Conservation (phyloP, 805 yeast species). For the Saccharomyces paradoxus region DNA sequence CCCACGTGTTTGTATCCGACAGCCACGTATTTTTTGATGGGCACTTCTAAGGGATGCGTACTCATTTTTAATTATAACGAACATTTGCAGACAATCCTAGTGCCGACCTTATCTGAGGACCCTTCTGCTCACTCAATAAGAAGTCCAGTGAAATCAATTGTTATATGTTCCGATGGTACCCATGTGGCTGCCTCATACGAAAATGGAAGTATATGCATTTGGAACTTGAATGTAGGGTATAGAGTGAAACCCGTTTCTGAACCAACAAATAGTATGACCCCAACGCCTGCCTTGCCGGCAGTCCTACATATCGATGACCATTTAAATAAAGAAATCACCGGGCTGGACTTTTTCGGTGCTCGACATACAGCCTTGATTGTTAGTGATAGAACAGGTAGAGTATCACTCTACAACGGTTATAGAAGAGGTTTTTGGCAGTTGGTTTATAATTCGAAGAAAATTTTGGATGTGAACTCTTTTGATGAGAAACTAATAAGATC, state of each 20-base stretch:
- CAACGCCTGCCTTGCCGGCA: conserved; percentile 13
- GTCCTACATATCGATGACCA: conserved; percentile 31
- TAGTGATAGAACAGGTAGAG: conserved; percentile 48
- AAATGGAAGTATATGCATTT: conserved; percentile 56
- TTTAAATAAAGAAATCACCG: conserved; percentile 31
- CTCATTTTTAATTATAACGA: conserved; percentile 67
- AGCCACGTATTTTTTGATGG: conserved; percentile 46
- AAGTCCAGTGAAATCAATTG: conserved; percentile 47
- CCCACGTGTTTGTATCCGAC: conserved; percentile 41
- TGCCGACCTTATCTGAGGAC: conserved; percentile 11
- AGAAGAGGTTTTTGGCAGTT: conserved; percentile 33
- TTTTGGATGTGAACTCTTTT: conserved; percentile 9
- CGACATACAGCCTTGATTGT: conserved; percentile 50
- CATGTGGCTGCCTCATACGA: conserved; percentile 61
- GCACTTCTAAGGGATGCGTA: conserved; percentile 61
- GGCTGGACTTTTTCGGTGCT: conserved; percentile 41
- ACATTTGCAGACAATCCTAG: conserved; percentile 35
- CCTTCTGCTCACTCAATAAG: conserved; percentile 12
- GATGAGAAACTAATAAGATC: conserved; percentile 9
- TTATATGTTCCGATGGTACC: conserved; percentile 61
- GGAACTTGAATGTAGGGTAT: conserved; percentile 45
- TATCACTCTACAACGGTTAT: conserved; percentile 56
- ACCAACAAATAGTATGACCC: conserved; percentile 7
- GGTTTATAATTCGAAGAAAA: conserved; percentile 15
- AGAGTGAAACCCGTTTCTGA: conserved; percentile 18